Base-by-base conservation (phyloP, 371 early-diverging fungal species). In the Polyrhizophydium stewartii region DNA sequence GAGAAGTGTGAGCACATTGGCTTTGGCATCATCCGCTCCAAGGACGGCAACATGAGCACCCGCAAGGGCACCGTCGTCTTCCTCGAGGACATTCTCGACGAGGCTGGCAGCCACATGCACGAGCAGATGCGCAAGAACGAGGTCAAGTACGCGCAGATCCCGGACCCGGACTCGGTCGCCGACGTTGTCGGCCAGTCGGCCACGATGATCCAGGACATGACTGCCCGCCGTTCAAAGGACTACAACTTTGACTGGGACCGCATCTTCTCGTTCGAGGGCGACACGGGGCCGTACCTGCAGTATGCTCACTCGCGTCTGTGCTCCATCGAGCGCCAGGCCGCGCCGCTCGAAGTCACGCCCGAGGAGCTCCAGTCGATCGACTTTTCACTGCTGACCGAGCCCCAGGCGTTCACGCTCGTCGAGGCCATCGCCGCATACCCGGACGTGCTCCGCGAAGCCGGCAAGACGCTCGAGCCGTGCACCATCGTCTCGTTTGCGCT, bases 231-330 rank as follows among this genome's bases (percentile, higher is more conserved):
- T 68, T 81, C 93, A 71, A 96, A 94, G 82, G 97, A 98, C 83
- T 99, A 99, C 71, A 89, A 88, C 49, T 98, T 99, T 74, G 87
- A 96, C 75, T 93, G 93, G 89, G 83, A 84, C 61, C 89, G 96
- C 62, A 96, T 98, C 91, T 89, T 95, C 72, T 85, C 89, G 60
- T 97, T 96, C 69, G 97, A 97, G 76, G 99, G 98, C 57, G 97
- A 97, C 73, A 99, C 99, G 53, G 99, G 99, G 21, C 98, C 99
- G 46, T 99, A 98, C 78, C 84, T 99, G 24, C 99, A 99, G 83
- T 99, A 91, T 72, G 93, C 98, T 38, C 94, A 97, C 77, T 90
- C 97, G 43, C 95, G 98, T 72, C 82, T 97, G 33, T 89, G 90
- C 78, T 96, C 97, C 58, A 88, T 98, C 55, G 92, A 92, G 77